Percentiles rank a stretch among this genome's conserved stretches.
Evolutionary conservation across 1,139 yeast genomes (phyloP).

Genomic region (Geotrichum armillariae): DNA sequence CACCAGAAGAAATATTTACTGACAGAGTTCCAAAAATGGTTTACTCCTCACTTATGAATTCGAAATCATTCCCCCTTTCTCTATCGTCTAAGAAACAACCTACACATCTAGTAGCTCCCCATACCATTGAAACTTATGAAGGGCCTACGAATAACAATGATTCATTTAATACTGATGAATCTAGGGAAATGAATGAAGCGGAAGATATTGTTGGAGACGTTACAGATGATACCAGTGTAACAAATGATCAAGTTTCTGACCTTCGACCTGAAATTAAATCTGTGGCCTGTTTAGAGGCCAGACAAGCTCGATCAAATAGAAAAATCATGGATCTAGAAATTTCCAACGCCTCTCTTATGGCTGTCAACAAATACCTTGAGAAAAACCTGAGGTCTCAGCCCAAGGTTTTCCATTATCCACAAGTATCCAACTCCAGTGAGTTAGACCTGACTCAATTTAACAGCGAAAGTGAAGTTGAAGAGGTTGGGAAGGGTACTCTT

Average conservation of each 20-base stretch:
- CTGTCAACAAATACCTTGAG: conserved; percentile 34
- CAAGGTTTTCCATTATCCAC: conserved; percentile 25
- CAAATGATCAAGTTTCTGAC: too few species aligned
- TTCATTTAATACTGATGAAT: background rate
- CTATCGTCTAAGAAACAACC: conserved; percentile 11
- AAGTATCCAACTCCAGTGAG: background rate
- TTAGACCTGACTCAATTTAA: background rate
- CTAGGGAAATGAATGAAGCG: background rate
- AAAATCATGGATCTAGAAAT: conserved; percentile 36
- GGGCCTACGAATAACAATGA: background rate
- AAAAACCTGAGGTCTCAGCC: conserved; percentile 28
- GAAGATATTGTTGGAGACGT: conserved; percentile 2
- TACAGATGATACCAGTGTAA: too few species aligned
- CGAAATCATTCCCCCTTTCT: conserved; percentile 19
- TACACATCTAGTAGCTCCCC: background rate
- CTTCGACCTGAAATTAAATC: too few species aligned
- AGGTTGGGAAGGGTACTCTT: too few species aligned
- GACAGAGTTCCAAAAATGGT: conserved; percentile 10
- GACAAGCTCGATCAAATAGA: conserved; percentile 31
- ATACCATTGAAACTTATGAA: too few species aligned
- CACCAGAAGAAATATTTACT: too few species aligned
- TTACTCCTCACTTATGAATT: conserved; percentile 15
- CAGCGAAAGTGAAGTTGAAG: conserved; percentile 17
- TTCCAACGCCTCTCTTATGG: conserved; percentile 33
- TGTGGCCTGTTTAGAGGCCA: conserved; percentile 18